Percentiles rank a stretch among this genome's conserved stretches.
Conservation (phyloP, 2,329 filamentous ascomycete genomes). For the Diaporthe citrichinensis region DNA sequence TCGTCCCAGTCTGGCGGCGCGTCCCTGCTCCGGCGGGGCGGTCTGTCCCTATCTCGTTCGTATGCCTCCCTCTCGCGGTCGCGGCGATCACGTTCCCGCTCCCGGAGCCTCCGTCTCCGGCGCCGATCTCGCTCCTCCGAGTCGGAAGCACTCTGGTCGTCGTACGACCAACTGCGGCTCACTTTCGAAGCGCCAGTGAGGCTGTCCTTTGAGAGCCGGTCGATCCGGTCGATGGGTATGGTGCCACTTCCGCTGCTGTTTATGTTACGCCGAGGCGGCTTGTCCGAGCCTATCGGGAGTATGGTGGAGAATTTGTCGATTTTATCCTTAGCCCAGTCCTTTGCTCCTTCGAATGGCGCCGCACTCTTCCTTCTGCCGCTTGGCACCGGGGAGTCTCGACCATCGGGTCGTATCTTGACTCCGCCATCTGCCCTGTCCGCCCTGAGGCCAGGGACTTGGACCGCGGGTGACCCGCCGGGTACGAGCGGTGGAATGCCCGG, state of each 20-base stretch:
- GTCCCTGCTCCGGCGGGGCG: slow-evolving; percentile 45
- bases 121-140: slow-evolving; percentile 42
- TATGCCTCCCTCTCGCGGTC: slow-evolving; percentile 44
- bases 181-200: slow-evolving; percentile 56
- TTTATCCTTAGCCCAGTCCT: slow-evolving; percentile 52
- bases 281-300: slow-evolving; percentile 54
- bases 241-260: slow-evolving; percentile 47
- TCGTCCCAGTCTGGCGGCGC: slow-evolving; percentile 50
- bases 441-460: slow-evolving; percentile 24
- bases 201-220: slow-evolving; percentile 57
- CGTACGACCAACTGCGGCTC: slow-evolving; percentile 59
- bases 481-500: slow-evolving; percentile 6
- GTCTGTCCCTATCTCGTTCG: slow-evolving; percentile 43
- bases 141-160: slow-evolving; percentile 51
- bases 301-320: slow-evolving; percentile 62
- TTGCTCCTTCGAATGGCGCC: slow-evolving; percentile 35
- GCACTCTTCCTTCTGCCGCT: slow-evolving; percentile 26
- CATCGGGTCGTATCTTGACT: slow-evolving; percentile 44
- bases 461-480: slow-evolving; percentile 18
- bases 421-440: slow-evolving; percentile 34
- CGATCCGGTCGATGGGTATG: slow-evolving; percentile 27
- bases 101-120: slow-evolving; percentile 33
- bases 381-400: background rate
- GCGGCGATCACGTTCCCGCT: slow-evolving; percentile 50
- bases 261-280: slow-evolving; percentile 55